Base-by-base conservation (phyloP, 345 rosid genomes). In the Pugionium cornutum region DNA sequence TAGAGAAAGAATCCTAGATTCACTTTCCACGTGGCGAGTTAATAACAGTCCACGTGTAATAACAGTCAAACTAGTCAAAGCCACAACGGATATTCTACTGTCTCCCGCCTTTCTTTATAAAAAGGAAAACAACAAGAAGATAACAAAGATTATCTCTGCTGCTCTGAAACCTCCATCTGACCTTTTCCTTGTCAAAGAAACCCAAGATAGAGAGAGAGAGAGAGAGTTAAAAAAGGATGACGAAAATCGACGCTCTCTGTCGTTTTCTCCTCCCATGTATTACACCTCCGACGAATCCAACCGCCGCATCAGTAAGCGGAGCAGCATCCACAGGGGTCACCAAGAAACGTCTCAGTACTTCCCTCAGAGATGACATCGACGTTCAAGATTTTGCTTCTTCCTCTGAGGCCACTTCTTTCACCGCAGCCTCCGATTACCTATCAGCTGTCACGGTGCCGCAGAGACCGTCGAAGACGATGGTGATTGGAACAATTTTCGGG, bases 381-480 rank as follows among this genome's bases (percentile, higher is more conserved):
- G 68, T 71, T 5, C 81, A 74, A 59, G 79, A 74, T 37, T 77
- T 75, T 0, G 29, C 68, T 41, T 74, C 77, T 55, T 68, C 83
- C 76, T 26, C 64, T 30, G 58, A 69, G 11, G 62, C 74, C 31
- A 55, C 46, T 9, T 6, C 67, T 47, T 32, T 42, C 9, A n/a
- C 60, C 41, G 29, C 43, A 8, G 55, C 27, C 41, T 45, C 69
- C 0, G n/a, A 47, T 25, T 6, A 75, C 9, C 5, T 71, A 0
- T 74, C 71, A 5, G 65, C 82, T 1, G 74, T 83, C 0, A 47
- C 73, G 2, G 73, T 26, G 2, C 74, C 78, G 31, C 78, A 50
- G 28, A 85, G 92, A 37, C 91, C 82, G 3, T 89, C 95, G 31
- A 87, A 79, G 80, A 80, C 96, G 11, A 86, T 89, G 91, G 95